Evolutionary conservation across 768 basidiomycete genomes (phyloP).

Genomic region (Lentinula guzmanii): DNA sequence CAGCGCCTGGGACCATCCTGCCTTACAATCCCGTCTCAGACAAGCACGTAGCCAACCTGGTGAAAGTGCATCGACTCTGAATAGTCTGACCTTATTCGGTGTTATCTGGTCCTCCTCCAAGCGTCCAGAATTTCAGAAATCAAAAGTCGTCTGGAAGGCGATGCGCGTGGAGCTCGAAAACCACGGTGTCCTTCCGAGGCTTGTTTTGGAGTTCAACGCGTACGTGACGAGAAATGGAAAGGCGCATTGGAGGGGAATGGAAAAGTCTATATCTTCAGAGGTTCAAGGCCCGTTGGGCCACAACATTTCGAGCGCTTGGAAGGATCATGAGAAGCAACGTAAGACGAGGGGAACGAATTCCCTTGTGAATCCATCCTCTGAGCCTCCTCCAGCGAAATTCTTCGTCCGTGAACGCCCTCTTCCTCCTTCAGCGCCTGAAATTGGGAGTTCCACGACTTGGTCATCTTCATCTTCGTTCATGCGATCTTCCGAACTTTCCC

Average conservation of each 20-base stretch:
- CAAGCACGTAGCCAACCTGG: background rate
- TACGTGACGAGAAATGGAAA: background rate
- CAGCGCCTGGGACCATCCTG: background rate
- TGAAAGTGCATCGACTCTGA: background rate
- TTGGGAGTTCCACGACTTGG: no score
- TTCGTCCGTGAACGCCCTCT: background rate
- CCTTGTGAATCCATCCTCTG: background rate
- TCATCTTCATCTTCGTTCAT: no score
- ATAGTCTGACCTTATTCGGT: background rate
- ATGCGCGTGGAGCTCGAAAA: background rate
- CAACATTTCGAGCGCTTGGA: background rate
- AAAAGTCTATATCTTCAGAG: background rate
- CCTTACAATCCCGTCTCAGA: background rate
- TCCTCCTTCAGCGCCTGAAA: background rate
- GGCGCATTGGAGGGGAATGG: background rate
- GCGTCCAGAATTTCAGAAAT: background rate
- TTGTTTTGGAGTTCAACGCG: background rate
- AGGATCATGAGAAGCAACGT: background rate
- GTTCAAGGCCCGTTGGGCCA: background rate
- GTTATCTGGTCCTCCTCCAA: background rate
- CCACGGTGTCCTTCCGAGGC: background rate
- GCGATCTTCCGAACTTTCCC: no score
- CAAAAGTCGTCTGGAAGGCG: background rate
- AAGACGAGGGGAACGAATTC: background rate
- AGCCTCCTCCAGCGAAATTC: background rate